Evolutionary conservation across 352 stramenopile genomes (phyloP).

Genomic region (Globisporangium irregulare): DNA sequence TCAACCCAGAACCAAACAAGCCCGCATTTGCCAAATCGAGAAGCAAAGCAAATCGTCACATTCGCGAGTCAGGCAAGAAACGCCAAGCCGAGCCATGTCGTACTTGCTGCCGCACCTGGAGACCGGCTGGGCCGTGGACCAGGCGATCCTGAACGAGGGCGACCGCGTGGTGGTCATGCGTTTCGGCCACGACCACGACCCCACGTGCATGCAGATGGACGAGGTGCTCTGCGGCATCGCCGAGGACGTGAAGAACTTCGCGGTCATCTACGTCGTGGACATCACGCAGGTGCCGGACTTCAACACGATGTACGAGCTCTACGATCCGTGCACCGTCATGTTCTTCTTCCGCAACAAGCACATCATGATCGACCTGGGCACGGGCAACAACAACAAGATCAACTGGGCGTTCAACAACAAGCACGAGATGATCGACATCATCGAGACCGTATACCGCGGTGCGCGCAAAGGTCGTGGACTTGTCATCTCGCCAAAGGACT

Average conservation of each 20-base stretch:
- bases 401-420: conserved; percentile 98
- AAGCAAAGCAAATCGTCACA: not conserved
- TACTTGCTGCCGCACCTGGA: conserved; percentile 98
- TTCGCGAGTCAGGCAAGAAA: not conserved
- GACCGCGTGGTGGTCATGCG: conserved; percentile 98
- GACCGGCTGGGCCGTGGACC: conserved; percentile 98
- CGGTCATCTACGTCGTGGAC: conserved; percentile 96
- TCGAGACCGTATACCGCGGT: conserved; percentile 98
- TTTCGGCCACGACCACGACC: conserved; percentile 98
- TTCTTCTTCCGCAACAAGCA: conserved; percentile 99
- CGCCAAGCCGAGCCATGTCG: conserved; percentile 59
- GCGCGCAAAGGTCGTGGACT: conserved; percentile 96
- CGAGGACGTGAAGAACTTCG: conserved; percentile 99
- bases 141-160: conserved; percentile 97
- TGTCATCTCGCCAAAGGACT: conserved; percentile 99
- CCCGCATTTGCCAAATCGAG: not conserved
- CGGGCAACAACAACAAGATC: conserved; percentile 99
- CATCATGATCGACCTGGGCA: conserved; percentile 99
- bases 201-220: conserved; percentile 99
- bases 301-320: conserved; percentile 99
- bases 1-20: not conserved
- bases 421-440: conserved; percentile 99
- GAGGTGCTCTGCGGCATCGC: conserved; percentile 94
- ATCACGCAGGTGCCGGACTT: conserved; percentile 97
- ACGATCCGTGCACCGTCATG: conserved; percentile 99